Percentiles rank a stretch among this genome's conserved stretches.
Evolutionary conservation across 805 yeast genomes (phyloP).

Genomic region (Saccharomycopsis babjevae): DNA sequence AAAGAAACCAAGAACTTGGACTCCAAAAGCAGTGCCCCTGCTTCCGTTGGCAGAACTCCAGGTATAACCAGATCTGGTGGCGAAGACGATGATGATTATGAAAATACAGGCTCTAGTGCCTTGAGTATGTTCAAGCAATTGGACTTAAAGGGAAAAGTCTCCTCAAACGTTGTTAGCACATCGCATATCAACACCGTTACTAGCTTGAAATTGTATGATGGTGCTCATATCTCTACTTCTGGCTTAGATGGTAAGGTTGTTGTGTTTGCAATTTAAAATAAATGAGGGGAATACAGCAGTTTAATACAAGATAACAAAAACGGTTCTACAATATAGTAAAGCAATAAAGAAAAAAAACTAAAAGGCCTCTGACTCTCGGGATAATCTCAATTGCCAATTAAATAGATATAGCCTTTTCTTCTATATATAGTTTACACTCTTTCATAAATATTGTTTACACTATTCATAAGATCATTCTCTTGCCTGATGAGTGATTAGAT

Average conservation of each 20-base stretch:
- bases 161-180: constrained; percentile 39
- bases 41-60: constrained; percentile 16
- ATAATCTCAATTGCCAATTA: too few relatives aligned
- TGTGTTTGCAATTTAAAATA: constrained; percentile 36
- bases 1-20: constrained; percentile 28
- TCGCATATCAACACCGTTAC: constrained; percentile 88
- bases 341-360: too few relatives aligned
- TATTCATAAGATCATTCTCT: too few relatives aligned
- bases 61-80: constrained; percentile 19
- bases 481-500: too few relatives aligned
- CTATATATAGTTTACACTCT: too few relatives aligned
- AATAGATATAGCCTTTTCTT: too few relatives aligned
- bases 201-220: constrained; percentile 43
- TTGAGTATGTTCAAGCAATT: constrained; percentile 90
- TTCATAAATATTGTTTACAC: too few relatives aligned
- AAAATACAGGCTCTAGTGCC: constrained; percentile 57
- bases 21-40: constrained; percentile 19
- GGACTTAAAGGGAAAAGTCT: constrained; percentile 83
- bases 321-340: too few relatives aligned
- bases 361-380: too few relatives aligned
- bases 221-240: constrained; percentile 53
- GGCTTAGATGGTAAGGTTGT: constrained; percentile 93
- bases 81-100: constrained; percentile 44
- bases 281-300: too few relatives aligned
- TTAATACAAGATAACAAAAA: too few relatives aligned